phyloP scores from a whole-genome alignment of 116 monocot genomes.

The Zostera marina region DNA sequence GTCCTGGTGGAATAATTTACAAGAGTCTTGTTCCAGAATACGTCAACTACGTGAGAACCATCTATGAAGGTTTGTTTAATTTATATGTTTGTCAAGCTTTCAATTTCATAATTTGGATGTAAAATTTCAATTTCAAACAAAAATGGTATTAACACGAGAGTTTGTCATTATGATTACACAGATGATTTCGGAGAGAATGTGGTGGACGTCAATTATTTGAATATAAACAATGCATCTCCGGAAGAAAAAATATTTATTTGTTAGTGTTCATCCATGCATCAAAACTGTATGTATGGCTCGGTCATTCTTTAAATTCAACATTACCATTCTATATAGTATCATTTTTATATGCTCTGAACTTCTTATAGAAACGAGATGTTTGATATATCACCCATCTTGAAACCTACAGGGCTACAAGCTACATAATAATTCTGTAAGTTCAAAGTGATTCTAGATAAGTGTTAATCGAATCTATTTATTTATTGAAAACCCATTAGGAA shows the following conservation, averaged over 20 bases:
- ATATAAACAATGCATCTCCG: slow-evolving; percentile 21
- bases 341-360: too few relatives aligned
- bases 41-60: slow-evolving; percentile 63
- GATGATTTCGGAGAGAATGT: slow-evolving; percentile 75
- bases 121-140: neutral
- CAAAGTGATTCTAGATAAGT: too few relatives aligned
- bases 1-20: slow-evolving; percentile 65
- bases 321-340: too few relatives aligned
- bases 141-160: neutral
- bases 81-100: neutral
- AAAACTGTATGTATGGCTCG: too few relatives aligned
- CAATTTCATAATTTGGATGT: neutral
- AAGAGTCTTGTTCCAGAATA: slow-evolving; percentile 75
- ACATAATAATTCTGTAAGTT: too few relatives aligned
- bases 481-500: too few relatives aligned
- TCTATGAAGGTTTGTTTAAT: slow-evolving; percentile 93
- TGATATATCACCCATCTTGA: too few relatives aligned
- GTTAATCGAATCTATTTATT: too few relatives aligned
- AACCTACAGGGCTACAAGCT: too few relatives aligned
- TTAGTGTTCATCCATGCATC: slow-evolving; percentile 8
- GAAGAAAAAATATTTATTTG: slow-evolving; percentile 74
- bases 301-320: too few relatives aligned
- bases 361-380: too few relatives aligned
- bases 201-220: slow-evolving; percentile 78
- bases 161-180: slow-evolving; percentile 18